These are phyloP conservation scores for Oryza australiensis DNA, from an alignment of 176 grass and related monocot species.

Conservation along the genomic window DNA sequence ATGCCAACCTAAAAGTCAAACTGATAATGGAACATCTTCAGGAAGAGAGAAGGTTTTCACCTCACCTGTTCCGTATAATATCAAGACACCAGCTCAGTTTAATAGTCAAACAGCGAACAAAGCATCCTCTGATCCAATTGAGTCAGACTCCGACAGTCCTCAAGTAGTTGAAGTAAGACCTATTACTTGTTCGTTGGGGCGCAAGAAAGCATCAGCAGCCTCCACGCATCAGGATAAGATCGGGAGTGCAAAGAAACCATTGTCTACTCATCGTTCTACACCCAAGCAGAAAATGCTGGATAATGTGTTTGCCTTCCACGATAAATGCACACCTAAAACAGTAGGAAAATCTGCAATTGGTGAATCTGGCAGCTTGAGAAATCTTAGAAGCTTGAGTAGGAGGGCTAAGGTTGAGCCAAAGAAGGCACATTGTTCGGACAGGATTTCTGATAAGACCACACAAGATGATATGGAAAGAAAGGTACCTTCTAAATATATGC, in stretches of 20 bases:
- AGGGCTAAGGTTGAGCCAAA: conserved; percentile 55
- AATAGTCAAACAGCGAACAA: conserved; percentile 58
- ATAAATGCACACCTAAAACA: conserved; percentile 41
- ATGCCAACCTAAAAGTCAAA: conserved; percentile 44
- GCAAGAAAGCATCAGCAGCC: conserved; percentile 48
- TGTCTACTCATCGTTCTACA: conserved; percentile 56
- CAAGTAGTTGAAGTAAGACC: conserved; percentile 63
- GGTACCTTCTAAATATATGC: conserved; percentile 34
- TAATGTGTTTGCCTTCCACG: conserved; percentile 60
- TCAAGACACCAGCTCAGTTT: conserved; percentile 47
- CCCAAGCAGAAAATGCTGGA: conserved; percentile 49
- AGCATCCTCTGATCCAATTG: conserved; percentile 74
- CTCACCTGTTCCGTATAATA: conserved; percentile 47
- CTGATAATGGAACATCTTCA: conserved; percentile 42
- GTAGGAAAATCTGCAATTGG: conserved; percentile 38
- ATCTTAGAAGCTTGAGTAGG: conserved; percentile 47
- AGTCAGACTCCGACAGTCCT: conserved; percentile 73
- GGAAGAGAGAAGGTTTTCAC: conserved; percentile 51
- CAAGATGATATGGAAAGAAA: conserved; percentile 38
- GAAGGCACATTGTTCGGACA: conserved; percentile 52
- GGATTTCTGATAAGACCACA: conserved; percentile 45
- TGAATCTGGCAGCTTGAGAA: conserved; percentile 45
- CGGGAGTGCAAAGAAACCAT: conserved; percentile 56
- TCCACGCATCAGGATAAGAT: conserved; percentile 43
- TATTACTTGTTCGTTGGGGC: conserved; percentile 53